Percentiles rank a stretch among this genome's conserved stretches.
phyloP scores from a whole-genome alignment of 2,329 filamentous ascomycete species.

The Fusarium tricinctum region DNA sequence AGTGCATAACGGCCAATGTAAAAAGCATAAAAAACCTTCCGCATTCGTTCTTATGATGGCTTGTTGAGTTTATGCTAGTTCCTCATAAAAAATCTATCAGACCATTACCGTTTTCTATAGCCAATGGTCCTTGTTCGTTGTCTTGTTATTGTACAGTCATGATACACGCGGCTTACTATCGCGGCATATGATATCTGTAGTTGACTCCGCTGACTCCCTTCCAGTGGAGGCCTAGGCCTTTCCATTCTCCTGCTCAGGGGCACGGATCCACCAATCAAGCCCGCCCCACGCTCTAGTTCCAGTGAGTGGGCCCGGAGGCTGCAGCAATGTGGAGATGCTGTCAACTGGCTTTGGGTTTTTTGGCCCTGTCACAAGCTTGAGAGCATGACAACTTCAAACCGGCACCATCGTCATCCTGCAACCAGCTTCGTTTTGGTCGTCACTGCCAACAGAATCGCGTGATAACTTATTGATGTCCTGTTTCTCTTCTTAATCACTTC shows the following conservation, averaged over 20 bases:
- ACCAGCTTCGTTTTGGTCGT: constrained; percentile 31
- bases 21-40: constrained; percentile 11
- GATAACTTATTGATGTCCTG: constrained; percentile 6
- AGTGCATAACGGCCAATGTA: constrained; percentile 8
- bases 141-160: constrained; percentile 12
- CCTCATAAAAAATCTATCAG: constrained; percentile 11
- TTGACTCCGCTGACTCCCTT: neutral
- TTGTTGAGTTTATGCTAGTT: constrained; percentile 24
- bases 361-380: constrained; percentile 38
- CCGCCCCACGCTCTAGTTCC: constrained; percentile 8
- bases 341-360: constrained; percentile 8
- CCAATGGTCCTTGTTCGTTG: constrained; percentile 16
- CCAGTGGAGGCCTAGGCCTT: constrained; percentile 4
- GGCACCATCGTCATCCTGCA: constrained; percentile 43
- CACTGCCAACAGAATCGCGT: constrained; percentile 8
- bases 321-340: constrained; percentile 16
- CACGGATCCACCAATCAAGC: constrained; percentile 35
- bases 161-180: constrained; percentile 1
- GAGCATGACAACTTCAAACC: constrained; percentile 41
- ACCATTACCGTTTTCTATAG: neutral
- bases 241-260: constrained; percentile 39
- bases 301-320: constrained; percentile 3
- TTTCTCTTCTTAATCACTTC: constrained; percentile 14
- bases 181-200: neutral
- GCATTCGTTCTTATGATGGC: constrained; percentile 9